phyloP scores from a whole-genome alignment of 228 moss, liverwort and hornwort genomes.

The Sphagnum magellanicum region DNA sequence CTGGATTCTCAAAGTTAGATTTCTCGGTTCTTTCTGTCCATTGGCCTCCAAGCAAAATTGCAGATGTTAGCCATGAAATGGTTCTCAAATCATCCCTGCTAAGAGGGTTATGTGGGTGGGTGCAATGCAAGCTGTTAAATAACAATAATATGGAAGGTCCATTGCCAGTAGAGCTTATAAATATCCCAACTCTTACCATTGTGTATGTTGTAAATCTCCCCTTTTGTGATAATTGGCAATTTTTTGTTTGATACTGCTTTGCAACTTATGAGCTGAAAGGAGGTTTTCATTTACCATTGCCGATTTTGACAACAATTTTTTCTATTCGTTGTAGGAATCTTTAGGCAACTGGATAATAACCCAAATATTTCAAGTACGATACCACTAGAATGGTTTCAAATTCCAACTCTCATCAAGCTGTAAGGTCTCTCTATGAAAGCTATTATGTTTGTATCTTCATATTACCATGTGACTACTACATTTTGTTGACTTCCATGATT shows the following conservation, averaged over 20 bases:
- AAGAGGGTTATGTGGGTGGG: background rate
- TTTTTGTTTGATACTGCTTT: background rate
- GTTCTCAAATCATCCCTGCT: background rate
- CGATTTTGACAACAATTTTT: background rate
- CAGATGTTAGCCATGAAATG: background rate
- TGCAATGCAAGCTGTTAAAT: conserved; percentile 39
- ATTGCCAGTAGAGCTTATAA: conserved; percentile 43
- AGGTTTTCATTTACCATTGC: background rate
- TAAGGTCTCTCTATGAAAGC: conserved; percentile 19
- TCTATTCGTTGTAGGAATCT: background rate
- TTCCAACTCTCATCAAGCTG: conserved; percentile 44
- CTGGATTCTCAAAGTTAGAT: background rate
- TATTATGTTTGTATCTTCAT: background rate
- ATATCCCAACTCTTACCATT: conserved; percentile 32
- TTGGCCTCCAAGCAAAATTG: background rate
- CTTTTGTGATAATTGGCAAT: background rate
- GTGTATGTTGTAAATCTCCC: conserved; percentile 30
- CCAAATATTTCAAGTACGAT: conserved; percentile 21
- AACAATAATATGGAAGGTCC: conserved; percentile 43
- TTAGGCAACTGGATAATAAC: conserved; percentile 77
- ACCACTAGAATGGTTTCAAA: conserved; percentile 31
- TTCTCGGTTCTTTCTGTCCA: background rate
- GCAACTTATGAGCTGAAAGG: background rate
- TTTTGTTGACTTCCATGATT: background rate
- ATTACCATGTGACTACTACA: background rate